Evolutionary conservation across 73 alveolate species (phyloP).

Genomic region (Tetrahymena malaccensis): DNA sequence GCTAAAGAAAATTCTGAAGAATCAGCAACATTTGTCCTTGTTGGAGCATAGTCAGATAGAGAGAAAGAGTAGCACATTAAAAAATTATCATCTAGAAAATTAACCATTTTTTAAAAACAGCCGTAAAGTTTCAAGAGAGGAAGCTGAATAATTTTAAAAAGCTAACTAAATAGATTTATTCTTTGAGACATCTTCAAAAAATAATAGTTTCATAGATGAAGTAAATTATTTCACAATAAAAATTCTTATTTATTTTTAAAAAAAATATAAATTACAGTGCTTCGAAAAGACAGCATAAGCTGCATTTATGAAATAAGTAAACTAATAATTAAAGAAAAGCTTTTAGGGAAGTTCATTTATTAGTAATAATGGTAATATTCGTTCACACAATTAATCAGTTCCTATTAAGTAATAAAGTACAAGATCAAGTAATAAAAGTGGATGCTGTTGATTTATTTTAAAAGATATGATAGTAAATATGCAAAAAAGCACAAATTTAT

Average conservation of each 20-base stretch:
- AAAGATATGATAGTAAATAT: background rate
- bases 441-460: slow-evolving; percentile 6
- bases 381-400: background rate
- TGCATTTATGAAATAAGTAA: slow-evolving; percentile 20
- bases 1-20: slow-evolving; percentile 65
- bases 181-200: slow-evolving; percentile 29
- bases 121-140: slow-evolving; percentile 25
- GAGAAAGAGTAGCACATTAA: slow-evolving; percentile 37
- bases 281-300: slow-evolving; percentile 24
- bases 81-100: background rate
- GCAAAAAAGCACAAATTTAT: background rate
- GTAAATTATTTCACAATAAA: background rate
- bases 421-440: slow-evolving; percentile 6
- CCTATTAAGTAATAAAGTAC: background rate
- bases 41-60: slow-evolving; percentile 81
- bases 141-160: slow-evolving; percentile 12
- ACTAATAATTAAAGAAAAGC: slow-evolving; percentile 4
- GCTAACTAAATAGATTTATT: slow-evolving; percentile 23
- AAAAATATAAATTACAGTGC: background rate
- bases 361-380: background rate
- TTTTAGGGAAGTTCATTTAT: slow-evolving; percentile 6
- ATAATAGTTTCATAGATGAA: slow-evolving; percentile 9
- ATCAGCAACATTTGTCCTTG: slow-evolving; percentile 58
- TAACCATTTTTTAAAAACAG: background rate
- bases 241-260: too few species aligned